A percentile compares a stretch with the other conserved stretches of the same genome.
Evolutionary conservation across 2,329 filamentous ascomycete species (phyloP).

Genomic region (Cryphonectria japonica): DNA sequence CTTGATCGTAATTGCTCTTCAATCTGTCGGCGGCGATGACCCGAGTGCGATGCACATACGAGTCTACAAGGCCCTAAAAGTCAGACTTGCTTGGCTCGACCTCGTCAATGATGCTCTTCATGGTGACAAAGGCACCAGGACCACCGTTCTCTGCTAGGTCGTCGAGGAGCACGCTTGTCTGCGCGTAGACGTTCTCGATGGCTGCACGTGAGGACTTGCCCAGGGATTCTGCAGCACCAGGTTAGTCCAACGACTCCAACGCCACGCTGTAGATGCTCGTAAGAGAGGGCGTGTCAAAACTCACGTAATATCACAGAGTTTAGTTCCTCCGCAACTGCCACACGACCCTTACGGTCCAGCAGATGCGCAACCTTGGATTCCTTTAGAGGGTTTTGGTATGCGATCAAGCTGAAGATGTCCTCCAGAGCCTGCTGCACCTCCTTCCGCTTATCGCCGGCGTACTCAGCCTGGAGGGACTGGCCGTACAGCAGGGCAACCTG

Average conservation of each 20-base stretch:
- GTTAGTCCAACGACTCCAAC: neutral
- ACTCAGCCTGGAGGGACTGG: constrained; percentile 76
- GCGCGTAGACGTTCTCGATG: constrained; percentile 81
- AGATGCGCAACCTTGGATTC: constrained; percentile 76
- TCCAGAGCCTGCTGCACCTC: constrained; percentile 75
- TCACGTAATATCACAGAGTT: constrained; percentile 90
- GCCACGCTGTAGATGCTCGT: neutral
- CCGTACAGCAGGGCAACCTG: constrained; percentile 78
- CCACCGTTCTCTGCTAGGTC: constrained; percentile 80
- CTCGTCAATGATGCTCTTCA: constrained; percentile 53
- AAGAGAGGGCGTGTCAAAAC: constrained; percentile 39
- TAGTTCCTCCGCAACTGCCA: constrained; percentile 85
- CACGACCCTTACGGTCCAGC: constrained; percentile 74
- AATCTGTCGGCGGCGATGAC: neutral
- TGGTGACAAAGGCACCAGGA: constrained; percentile 77
- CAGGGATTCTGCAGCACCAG: constrained; percentile 68
- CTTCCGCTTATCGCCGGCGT: constrained; percentile 68
- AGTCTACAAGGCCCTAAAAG: constrained; percentile 33
- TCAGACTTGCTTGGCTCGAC: constrained; percentile 46
- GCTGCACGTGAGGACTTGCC: constrained; percentile 88
- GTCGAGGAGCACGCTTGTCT: constrained; percentile 84
- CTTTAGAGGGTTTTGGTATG: constrained; percentile 79
- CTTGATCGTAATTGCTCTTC: neutral
- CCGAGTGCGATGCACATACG: neutral
- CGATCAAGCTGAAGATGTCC: constrained; percentile 87